Evolutionary conservation across 2,329 filamentous ascomycete species (phyloP).

Genomic region (Cladosporium velox): DNA sequence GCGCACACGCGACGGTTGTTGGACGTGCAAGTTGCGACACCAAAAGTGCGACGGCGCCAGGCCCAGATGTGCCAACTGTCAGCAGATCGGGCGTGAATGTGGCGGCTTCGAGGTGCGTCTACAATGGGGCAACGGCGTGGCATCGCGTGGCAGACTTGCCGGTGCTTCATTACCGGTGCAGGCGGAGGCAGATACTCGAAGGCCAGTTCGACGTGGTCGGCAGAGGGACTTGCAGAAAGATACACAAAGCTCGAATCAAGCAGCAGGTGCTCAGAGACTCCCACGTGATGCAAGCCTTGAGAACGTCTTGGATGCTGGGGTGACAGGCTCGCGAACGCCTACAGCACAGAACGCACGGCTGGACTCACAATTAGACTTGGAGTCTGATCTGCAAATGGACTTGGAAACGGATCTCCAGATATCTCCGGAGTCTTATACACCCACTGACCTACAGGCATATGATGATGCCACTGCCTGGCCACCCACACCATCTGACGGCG

Average conservation of each 20-base stretch:
- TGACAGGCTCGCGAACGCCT: not conserved
- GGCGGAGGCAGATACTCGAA: not conserved
- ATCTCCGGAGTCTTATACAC: not conserved
- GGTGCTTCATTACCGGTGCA: not conserved
- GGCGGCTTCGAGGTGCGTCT: not conserved
- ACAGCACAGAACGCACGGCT: not conserved
- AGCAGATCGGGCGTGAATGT: not conserved
- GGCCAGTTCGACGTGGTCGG: not conserved
- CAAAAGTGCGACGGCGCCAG: not conserved
- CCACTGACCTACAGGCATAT: not conserved
- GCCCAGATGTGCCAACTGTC: not conserved
- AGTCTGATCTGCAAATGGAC: not conserved
- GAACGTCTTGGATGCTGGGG: not conserved
- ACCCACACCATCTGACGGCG: not conserved
- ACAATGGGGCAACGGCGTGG: not conserved
- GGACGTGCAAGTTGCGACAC: not conserved
- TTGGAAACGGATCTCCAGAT: not conserved
- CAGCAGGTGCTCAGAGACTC: not conserved
- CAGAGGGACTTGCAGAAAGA: not conserved
- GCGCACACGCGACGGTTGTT: not conserved
- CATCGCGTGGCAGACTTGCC: not conserved
- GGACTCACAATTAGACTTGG: not conserved
- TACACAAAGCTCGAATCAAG: not conserved
- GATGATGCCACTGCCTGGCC: not conserved
- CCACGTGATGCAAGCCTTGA: not conserved